Evolutionary conservation across 73 alveolate genomes (phyloP).

Genomic region (Blepharisma stoltei): DNA sequence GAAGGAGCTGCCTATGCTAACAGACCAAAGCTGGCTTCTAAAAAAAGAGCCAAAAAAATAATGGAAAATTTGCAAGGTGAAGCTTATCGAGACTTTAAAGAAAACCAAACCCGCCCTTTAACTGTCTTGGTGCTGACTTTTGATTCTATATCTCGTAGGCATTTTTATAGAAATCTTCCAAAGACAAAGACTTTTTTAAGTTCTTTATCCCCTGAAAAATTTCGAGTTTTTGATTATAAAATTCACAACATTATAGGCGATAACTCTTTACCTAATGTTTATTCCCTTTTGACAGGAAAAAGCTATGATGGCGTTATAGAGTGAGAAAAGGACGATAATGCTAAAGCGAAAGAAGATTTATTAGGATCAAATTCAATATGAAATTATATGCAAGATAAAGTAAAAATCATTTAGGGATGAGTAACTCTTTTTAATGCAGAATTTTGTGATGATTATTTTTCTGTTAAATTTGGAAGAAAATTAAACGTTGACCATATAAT

Average conservation of each 20-base stretch:
- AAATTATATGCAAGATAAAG: neutral
- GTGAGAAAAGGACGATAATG: neutral
- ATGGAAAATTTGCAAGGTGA: slow-evolving; percentile 7
- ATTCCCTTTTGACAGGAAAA: slow-evolving; percentile 25
- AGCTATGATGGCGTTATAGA: neutral
- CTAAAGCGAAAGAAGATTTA: neutral
- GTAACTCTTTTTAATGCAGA: slow-evolving; percentile 26
- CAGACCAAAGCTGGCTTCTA: neutral
- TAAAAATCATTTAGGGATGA: slow-evolving; percentile 2
- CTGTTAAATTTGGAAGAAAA: slow-evolving; percentile 24
- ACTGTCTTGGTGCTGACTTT: slow-evolving; percentile 2
- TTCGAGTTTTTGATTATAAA: slow-evolving; percentile 23
- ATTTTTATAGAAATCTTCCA: slow-evolving; percentile 25
- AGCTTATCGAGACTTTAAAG: neutral
- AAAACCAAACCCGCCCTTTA: slow-evolving; percentile 5
- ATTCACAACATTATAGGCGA: slow-evolving; percentile 21
- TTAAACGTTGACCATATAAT: neutral
- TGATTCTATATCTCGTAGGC: slow-evolving; percentile 30
- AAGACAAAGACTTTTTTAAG: neutral
- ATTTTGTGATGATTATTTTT: slow-evolving; percentile 21
- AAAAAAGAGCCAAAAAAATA: neutral
- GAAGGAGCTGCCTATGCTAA: slow-evolving; percentile 12
- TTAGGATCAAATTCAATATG: neutral
- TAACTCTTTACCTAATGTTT: slow-evolving; percentile 11
- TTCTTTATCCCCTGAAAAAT: neutral